phyloP scores from a whole-genome alignment of 306 rosid genomes.

The Nissolia schottii region DNA sequence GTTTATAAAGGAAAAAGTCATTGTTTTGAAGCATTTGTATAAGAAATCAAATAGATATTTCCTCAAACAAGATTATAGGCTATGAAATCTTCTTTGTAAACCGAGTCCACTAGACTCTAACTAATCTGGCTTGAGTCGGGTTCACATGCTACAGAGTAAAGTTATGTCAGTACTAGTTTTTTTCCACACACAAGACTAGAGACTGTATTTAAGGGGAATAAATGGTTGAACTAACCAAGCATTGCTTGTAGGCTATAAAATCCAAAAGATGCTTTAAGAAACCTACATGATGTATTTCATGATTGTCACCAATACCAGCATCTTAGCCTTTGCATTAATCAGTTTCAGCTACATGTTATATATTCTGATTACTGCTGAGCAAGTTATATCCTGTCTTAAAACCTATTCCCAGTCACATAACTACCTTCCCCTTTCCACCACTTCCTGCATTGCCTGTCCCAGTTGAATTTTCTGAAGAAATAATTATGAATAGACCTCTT shows the following conservation, averaged over 20 bases:
- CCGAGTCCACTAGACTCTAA: too few relatives aligned
- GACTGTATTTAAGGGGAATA: too few relatives aligned
- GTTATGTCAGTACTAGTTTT: too few relatives aligned
- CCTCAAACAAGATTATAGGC: neutral
- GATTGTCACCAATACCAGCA: neutral
- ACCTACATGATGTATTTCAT: neutral
- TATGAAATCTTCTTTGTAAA: neutral
- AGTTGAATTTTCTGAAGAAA: neutral
- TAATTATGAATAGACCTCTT: neutral
- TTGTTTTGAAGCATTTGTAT: neutral
- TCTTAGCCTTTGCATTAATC: neutral
- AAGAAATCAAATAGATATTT: neutral
- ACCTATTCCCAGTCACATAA: neutral
- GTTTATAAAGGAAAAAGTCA: conserved; percentile 9
- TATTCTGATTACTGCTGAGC: neutral
- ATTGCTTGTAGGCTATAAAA: neutral
- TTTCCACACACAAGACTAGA: too few relatives aligned
- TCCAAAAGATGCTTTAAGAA: neutral
- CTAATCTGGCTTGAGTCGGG: too few relatives aligned
- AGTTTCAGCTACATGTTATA: conserved; percentile 4
- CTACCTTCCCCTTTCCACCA: neutral
- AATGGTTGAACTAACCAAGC: too few relatives aligned
- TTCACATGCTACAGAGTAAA: too few relatives aligned
- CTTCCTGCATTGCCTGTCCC: neutral
- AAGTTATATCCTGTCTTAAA: neutral